A percentile compares a stretch with the other conserved stretches of the same genome.
These are phyloP conservation scores for Xylariaceae sp. DNA, from an alignment of 2,329 filamentous ascomycete species.

Conservation along the genomic window DNA sequence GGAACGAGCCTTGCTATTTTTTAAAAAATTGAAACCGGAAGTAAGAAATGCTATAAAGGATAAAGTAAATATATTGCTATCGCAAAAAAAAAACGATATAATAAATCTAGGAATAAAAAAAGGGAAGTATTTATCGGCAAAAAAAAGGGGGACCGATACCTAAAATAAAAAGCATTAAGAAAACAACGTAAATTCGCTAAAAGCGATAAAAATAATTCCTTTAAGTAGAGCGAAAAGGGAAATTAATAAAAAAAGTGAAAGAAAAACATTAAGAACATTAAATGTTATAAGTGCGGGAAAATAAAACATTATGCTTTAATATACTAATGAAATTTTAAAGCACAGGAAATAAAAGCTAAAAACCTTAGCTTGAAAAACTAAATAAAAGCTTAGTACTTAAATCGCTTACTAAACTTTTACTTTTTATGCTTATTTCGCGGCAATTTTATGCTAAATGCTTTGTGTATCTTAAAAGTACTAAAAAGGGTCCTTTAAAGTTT, in stretches of 20 bases:
- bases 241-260: too few species aligned
- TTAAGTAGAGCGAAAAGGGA: too few species aligned
- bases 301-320: background rate
- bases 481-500: background rate
- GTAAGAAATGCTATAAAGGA: too few species aligned
- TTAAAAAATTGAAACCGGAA: too few species aligned
- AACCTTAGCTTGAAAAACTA: background rate
- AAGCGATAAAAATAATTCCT: background rate
- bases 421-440: background rate
- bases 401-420: background rate
- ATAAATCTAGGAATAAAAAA: too few species aligned
- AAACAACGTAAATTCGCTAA: background rate
- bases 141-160: too few species aligned
- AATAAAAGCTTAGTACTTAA: background rate
- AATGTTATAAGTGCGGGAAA: background rate
- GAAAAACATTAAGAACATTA: background rate
- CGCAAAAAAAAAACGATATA: too few species aligned
- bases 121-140: too few species aligned
- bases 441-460: background rate
- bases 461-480: background rate
- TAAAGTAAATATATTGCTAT: too few species aligned
- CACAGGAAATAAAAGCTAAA: background rate
- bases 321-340: background rate
- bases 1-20: too few species aligned
- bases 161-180: too few species aligned